Conservation (phyloP, 139 green algal genomes). For the Chara braunii region DNA sequence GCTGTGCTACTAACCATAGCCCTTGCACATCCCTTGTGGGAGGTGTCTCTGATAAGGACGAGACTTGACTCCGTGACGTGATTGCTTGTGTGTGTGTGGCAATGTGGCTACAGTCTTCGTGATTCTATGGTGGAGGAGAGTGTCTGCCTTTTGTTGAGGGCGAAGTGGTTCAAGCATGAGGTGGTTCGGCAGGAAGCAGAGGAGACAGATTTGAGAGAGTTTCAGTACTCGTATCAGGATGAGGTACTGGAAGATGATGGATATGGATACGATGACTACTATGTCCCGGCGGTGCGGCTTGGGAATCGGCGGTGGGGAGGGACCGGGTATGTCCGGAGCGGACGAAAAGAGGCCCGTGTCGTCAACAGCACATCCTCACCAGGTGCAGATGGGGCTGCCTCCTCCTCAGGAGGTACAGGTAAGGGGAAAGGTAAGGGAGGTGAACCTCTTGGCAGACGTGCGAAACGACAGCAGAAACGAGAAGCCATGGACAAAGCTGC, state of each 20-base stretch:
- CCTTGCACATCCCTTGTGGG: no score
- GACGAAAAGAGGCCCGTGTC: constrained; percentile 30
- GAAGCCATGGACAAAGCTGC: constrained; percentile 3
- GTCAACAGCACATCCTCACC: neutral
- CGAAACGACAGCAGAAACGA: constrained; percentile 11
- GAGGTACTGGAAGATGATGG: constrained; percentile 36
- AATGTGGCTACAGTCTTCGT: constrained; percentile 38
- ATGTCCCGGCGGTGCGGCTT: constrained; percentile 53
- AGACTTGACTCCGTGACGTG: no score
- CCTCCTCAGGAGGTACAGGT: neutral
- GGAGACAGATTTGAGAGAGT: constrained; percentile 35
- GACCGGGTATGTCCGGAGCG: constrained; percentile 52
- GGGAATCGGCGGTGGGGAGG: constrained; percentile 74
- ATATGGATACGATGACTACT: constrained; percentile 51
- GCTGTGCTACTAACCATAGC: no score
- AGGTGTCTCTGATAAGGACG: no score
- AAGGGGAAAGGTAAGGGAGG: neutral
- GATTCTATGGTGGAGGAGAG: constrained; percentile 70
- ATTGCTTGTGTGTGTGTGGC: no score
- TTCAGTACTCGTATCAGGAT: constrained; percentile 33
- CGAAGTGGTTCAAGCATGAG: constrained; percentile 65
- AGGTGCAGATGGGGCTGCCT: neutral
- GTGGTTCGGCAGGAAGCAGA: constrained; percentile 33
- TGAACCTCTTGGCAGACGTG: constrained; percentile 2
- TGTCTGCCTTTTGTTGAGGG: constrained; percentile 67